These are phyloP conservation scores for Aspergillus homomorphus DNA, from an alignment of 495 filamentous ascomycete species.

Conservation along the genomic window DNA sequence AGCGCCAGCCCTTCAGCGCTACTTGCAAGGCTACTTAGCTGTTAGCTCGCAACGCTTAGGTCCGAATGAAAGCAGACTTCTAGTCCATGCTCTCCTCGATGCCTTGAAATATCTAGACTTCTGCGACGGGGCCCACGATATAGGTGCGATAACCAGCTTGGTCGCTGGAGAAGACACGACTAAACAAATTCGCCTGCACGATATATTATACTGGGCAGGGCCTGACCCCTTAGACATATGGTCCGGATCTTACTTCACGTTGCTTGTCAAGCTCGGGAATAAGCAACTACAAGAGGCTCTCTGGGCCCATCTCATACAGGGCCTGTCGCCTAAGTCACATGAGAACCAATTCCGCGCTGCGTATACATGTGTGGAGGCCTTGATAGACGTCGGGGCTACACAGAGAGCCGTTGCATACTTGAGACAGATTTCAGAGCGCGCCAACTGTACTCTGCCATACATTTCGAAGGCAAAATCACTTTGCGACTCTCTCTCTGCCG, in stretches of 20 bases:
- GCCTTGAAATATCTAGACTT: constrained; percentile 14
- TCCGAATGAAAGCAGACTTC: constrained; percentile 1
- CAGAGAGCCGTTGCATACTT: constrained; percentile 25
- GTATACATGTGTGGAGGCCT: constrained; percentile 24
- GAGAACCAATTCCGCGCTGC: constrained; percentile 12
- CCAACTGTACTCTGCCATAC: constrained; percentile 22
- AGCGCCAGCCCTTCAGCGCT: constrained; percentile 23
- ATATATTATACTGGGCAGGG: constrained; percentile 21
- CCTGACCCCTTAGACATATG: background rate
- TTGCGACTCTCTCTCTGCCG: constrained; percentile 22
- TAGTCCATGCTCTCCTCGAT: constrained; percentile 23
- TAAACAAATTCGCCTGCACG: constrained; percentile 17
- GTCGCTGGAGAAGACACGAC: constrained; percentile 28
- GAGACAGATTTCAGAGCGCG: constrained; percentile 26
- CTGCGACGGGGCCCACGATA: constrained; percentile 24
- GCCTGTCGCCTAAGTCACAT: background rate
- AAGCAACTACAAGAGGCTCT: constrained; percentile 9
- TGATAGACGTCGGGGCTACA: constrained; percentile 18
- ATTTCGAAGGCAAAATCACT: constrained; percentile 19
- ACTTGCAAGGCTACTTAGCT: constrained; percentile 19
- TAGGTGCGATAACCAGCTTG: constrained; percentile 19
- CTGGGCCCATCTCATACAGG: constrained; percentile 24
- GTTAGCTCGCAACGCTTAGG: constrained; percentile 5
- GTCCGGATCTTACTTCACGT: constrained; percentile 19
- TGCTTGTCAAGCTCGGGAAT: constrained; percentile 25